Conservation (phyloP, 768 basidiomycete genomes). For the Pleurotus djamor region DNA sequence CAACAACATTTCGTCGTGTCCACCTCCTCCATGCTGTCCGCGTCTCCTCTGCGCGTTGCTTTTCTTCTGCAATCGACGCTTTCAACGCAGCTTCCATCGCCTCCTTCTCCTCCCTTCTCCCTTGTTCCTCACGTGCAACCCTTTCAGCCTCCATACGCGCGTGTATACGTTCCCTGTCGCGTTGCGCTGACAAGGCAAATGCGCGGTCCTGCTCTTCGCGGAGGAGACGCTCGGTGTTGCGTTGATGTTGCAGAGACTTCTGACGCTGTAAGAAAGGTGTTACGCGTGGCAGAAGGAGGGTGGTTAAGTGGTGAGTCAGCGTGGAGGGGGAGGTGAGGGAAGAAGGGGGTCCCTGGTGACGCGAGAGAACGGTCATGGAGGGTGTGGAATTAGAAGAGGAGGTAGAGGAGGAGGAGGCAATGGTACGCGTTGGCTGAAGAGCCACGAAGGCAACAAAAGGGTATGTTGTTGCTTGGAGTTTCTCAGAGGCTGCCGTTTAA, state of each 20-base stretch:
- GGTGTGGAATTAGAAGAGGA: slow-evolving; percentile 32
- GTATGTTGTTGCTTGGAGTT: slow-evolving; percentile 85
- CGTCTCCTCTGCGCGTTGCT: slow-evolving; percentile 27
- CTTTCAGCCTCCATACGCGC: slow-evolving; percentile 13
- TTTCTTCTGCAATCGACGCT: slow-evolving; percentile 28
- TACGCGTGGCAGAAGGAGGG: slow-evolving; percentile 79
- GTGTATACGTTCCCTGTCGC: slow-evolving; percentile 52
- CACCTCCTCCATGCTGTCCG: slow-evolving; percentile 59
- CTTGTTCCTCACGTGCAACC: slow-evolving; percentile 24
- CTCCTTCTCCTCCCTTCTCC: slow-evolving; percentile 14
- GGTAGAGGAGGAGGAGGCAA: slow-evolving; percentile 27
- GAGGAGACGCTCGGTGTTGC: slow-evolving; percentile 53
- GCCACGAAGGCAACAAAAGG: slow-evolving; percentile 93
- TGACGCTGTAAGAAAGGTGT: slow-evolving; percentile 70
- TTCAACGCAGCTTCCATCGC: slow-evolving; percentile 22
- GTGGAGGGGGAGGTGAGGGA: slow-evolving; percentile 61
- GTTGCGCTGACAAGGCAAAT: slow-evolving; percentile 60
- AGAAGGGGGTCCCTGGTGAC: slow-evolving; percentile 65
- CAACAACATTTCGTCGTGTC: slow-evolving; percentile 47
- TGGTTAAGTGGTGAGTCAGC: slow-evolving; percentile 65
- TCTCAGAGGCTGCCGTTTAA: slow-evolving; percentile 44
- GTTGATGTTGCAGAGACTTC: slow-evolving; percentile 44
- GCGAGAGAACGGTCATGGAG: slow-evolving; percentile 77
- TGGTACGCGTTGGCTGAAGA: slow-evolving; percentile 68
- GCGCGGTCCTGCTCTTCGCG: slow-evolving; percentile 84